Evolutionary conservation across 768 basidiomycete species (phyloP), one percentile per base, ranked within the genome.

Genomic region (Omphalotus guepiniiformis): DNA sequence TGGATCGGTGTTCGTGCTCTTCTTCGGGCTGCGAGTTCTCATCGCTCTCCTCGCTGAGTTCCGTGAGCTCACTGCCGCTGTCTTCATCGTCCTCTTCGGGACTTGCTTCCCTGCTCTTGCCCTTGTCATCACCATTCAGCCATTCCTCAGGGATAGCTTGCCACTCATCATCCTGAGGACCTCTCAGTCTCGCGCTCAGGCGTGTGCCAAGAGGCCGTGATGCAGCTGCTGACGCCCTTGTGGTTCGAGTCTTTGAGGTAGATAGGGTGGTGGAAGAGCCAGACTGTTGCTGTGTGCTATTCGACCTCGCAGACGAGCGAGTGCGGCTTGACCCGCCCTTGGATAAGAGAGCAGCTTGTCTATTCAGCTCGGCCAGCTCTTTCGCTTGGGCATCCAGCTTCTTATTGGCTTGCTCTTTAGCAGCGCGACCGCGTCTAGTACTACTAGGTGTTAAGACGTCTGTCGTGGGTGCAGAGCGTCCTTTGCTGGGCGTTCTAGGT

Each of bases 81-180:
- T 66, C 67, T 61, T 82, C 83, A 48, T 85, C 58, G 6, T 84
- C 82, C 3, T 79, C 79, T 58, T 76, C 77, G 44, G 53, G 53
- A 42, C 38, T 27, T 29, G 29, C 50, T 23, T 15, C 39, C 32
- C 53, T 49, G 50, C 45, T 48, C 43, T 50, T 65, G 49, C 6
- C 49, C 45, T 26, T 32, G 36, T 53, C 49, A 12, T 63, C 64
- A 16, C 58, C 54, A 46, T 72, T 58, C 49, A 85, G 57, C 88
- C 88, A 91, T 57, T 88, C 88, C 7, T 82, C 75, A 0, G 89
- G 90, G 21, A 92, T 75, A 47, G 78, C 71, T 63, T 92, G 86
- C 90, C 88, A 92, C 3, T 81, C 82, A n/a, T 78, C 70, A 11
- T 59, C 73, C 35, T 65, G 61, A 3, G 67, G 48, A 13, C 81